Evolutionary conservation across 805 yeast species (phyloP).

Genomic region (Kodamaea sagamina): DNA sequence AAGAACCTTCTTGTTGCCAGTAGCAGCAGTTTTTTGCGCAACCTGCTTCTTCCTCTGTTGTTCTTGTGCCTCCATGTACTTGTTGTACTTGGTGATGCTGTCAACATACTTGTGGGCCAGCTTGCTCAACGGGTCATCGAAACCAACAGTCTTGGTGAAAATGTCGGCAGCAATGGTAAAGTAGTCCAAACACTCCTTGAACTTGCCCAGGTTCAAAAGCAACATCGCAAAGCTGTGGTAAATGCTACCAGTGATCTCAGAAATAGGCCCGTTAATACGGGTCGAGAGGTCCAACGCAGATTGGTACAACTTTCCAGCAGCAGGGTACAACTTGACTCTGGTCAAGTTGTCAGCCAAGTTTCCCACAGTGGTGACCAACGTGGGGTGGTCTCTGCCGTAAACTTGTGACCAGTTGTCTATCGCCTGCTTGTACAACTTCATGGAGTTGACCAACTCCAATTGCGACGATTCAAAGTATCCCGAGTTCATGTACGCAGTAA

Average conservation of each 20-base stretch:
- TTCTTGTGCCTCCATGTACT: constrained; percentile 41
- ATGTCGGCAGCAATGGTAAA: constrained; percentile 57
- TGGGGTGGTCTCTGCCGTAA: constrained; percentile 70
- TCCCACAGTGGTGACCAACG: constrained; percentile 60
- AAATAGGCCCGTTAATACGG: constrained; percentile 54
- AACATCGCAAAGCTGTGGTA: constrained; percentile 61
- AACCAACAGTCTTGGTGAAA: constrained; percentile 62
- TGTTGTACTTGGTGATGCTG: constrained; percentile 53
- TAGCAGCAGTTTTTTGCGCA: constrained; percentile 28
- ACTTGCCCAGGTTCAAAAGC: constrained; percentile 52
- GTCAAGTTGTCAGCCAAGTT: constrained; percentile 63
- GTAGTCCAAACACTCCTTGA: constrained; percentile 55
- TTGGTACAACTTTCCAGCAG: constrained; percentile 55
- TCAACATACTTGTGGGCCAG: constrained; percentile 68
- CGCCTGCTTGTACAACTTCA: constrained; percentile 63
- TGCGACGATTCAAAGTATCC: constrained; percentile 69
- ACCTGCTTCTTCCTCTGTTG: constrained; percentile 26
- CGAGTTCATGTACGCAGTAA: constrained; percentile 70
- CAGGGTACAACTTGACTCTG: constrained; percentile 46
- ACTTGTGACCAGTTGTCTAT: constrained; percentile 57
- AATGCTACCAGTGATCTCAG: constrained; percentile 64
- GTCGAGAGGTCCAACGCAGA: constrained; percentile 54
- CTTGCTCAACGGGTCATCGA: constrained; percentile 63
- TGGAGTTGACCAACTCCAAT: constrained; percentile 59
- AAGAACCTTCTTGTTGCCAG: constrained; percentile 23